A percentile compares a stretch with the other conserved stretches of the same genome.
phyloP scores from a whole-genome alignment of 495 filamentous ascomycete genomes.

The Arthonia radiata region DNA sequence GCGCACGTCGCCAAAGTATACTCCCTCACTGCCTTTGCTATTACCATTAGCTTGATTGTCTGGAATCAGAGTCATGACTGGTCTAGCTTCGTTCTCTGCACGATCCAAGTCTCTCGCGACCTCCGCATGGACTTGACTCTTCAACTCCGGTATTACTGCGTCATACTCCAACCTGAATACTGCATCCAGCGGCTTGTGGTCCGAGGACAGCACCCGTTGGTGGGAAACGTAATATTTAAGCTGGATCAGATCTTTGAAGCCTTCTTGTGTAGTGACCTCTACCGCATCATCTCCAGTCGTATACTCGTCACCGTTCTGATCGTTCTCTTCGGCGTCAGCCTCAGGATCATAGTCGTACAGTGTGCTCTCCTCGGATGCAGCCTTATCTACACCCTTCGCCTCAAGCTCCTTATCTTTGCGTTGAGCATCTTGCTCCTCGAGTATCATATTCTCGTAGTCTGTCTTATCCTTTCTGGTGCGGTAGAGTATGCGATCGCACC shows the following conservation, averaged over 20 bases:
- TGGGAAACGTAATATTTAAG: constrained; percentile 67
- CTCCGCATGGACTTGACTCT: constrained; percentile 60
- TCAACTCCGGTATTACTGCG: constrained; percentile 58
- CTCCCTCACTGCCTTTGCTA: constrained; percentile 18
- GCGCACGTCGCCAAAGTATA: constrained; percentile 53
- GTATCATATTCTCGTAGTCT: constrained; percentile 39
- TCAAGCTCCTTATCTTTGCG: constrained; percentile 70
- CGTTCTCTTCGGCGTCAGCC: constrained; percentile 35
- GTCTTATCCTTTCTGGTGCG: constrained; percentile 45
- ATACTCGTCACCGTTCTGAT: constrained; percentile 31
- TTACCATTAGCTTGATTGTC: constrained; percentile 24
- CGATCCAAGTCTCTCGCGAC: constrained; percentile 73
- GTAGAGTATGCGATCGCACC: constrained; percentile 93
- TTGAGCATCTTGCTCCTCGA: constrained; percentile 38
- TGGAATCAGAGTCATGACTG: constrained; percentile 59
- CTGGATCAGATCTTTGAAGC: constrained; percentile 34
- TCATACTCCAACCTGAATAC: constrained; percentile 64
- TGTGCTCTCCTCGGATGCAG: constrained; percentile 42
- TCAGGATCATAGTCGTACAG: constrained; percentile 81
- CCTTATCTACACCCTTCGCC: constrained; percentile 46
- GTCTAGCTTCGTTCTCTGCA: constrained; percentile 76
- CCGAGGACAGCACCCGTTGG: constrained; percentile 70
- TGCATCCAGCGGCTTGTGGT: constrained; percentile 78
- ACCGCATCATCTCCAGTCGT: constrained; percentile 13
- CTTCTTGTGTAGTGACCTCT: constrained; percentile 23